Conservation (phyloP, 257 asterid genomes). For the Jaltomata sinuosa region DNA sequence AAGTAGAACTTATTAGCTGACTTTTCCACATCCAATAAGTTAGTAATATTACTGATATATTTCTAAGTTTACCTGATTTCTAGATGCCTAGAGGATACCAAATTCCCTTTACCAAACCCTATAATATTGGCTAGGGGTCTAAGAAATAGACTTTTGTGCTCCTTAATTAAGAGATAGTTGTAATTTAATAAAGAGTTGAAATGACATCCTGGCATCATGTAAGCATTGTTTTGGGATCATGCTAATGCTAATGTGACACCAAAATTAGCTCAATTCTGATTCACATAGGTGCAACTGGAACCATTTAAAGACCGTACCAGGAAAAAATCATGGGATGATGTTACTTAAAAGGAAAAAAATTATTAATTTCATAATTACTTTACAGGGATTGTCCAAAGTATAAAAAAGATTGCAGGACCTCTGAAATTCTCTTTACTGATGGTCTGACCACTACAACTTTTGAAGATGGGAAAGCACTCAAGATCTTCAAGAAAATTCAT, state of each 20-base stretch:
- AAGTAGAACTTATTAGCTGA: not conserved
- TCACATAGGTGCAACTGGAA: not conserved
- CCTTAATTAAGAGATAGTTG: not conserved
- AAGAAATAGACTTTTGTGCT: not conserved
- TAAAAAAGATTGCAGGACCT: not conserved
- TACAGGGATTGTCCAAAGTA: not conserved
- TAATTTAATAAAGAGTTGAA: not conserved
- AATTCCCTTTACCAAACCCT: not conserved
- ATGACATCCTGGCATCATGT: constrained; percentile 4
- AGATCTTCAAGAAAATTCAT: not conserved
- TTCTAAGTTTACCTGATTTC: not conserved
- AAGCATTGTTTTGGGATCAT: not conserved
- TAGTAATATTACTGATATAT: not conserved
- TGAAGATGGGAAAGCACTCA: not conserved
- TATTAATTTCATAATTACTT: not conserved
- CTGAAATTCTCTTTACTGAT: not conserved
- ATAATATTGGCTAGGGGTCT: not conserved
- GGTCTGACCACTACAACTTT: no score
- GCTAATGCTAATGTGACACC: not conserved
- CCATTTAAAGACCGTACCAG: not conserved
- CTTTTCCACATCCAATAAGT: not conserved
- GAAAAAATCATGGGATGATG: not conserved
- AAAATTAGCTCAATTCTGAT: not conserved
- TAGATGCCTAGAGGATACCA: not conserved
- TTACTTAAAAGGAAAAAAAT: not conserved